Evolutionary conservation across 768 basidiomycete species (phyloP), one percentile per base, ranked within the genome.

Genomic region (Termitomyces sp.): DNA sequence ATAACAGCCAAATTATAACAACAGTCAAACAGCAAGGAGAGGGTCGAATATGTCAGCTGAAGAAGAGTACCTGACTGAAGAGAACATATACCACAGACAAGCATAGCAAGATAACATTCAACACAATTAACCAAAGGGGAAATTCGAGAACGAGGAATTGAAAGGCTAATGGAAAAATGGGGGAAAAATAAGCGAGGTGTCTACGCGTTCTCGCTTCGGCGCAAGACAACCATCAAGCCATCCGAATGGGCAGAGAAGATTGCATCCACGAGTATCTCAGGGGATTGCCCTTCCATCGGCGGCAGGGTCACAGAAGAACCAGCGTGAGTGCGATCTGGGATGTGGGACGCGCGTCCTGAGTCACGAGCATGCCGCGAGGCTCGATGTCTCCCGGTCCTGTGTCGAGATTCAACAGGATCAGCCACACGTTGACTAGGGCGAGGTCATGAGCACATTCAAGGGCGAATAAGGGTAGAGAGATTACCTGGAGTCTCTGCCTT

Each of bases 181-280:
- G 21, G 19, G 21, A 17, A 56, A 27, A 31, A 40, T 6, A 35
- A 32, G 21, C 41, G 38, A 54, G 25, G 34, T 17, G 32, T 48
- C 52, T 60, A 63, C 23, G 43, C 49, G 49, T 54, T 52, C 35
- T 59, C 59, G 53, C 62, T 66, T 53, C 77, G 73, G 21, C 90
- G 82, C 12, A 92, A 71, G 62, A 92, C 89, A 60, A 90, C 87
- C 75, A 92, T 83, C 56, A 92, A 75, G 5, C 90, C 90, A 66
- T 92, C 90, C 29, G 90, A 92, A 67, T 92, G 90, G 5, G 87
- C 90, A 34, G 89, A 90, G 66, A 92, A 91, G 54, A 92, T 91
- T 2, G 89, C 87, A 64, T 92, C 90, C 12, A 92, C 88, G 32
- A 75, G 62, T 53, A 86, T 75, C 62, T 80, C 80, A 16, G 71